Evolutionary conservation across 805 yeast species (phyloP), one percentile per base, ranked within the genome.

Genomic region (Pichia gijzeniarum): DNA sequence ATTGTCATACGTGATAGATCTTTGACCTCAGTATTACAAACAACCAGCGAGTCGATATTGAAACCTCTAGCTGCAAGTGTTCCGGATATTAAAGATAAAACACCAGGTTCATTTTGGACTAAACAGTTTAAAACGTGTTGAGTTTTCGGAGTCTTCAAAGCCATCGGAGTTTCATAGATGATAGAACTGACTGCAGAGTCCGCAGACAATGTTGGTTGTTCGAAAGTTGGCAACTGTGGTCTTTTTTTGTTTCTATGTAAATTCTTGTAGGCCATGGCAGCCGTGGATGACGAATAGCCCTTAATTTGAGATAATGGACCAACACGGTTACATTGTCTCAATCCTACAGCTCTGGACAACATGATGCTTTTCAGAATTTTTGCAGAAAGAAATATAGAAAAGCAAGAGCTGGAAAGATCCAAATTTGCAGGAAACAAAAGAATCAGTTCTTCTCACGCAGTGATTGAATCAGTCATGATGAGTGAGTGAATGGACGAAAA

Each of bases 21-120:
- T 66, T 83, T 80, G 48, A 93, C 97, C 65, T 91, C 98, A 34
- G 99, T 93, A 71, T 82, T 86, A 64, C 96, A 91, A 39, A 93
- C 99, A 48, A 93, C 96, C 53, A 93, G 75, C 10, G 98, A 91
- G 66, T 93, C 99, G 60, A 93, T 93, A 71, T 93, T 93, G 79
- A 93, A 93, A 16, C 99, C 99, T 65, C 99, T 78, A 34, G 97
- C 98, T 33, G 99, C 99, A 55, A 93, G 75, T 44, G 95, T 89
- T 45, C 97, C 96, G 6, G 97, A 85, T 36, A 93, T 86, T 45
- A 91, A 79, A 31, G 95, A 83, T 58, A 93, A 72, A 38, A 93
- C 99, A 74, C 99, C 99, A 7, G 99, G 98, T 69, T 93, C 99
- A 67, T 93, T 91, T 69, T 93, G 98, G 16, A 93, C 99, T 62